These are phyloP conservation scores for Penicillium cinerascens DNA, from an alignment of 495 filamentous ascomycete species.

Conservation along the genomic window DNA sequence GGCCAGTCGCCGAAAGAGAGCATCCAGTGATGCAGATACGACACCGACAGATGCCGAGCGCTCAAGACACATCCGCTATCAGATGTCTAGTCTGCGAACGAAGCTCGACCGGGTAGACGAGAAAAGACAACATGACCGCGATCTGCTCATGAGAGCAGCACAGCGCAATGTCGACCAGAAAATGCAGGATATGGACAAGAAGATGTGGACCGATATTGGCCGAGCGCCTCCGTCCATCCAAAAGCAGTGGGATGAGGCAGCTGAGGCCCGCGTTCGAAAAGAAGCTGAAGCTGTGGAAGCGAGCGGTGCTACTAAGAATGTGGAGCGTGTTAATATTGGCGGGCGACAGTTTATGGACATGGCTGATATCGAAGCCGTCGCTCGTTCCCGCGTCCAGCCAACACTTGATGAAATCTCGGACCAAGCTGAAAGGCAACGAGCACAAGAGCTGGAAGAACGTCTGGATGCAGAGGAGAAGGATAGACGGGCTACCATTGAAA, in stretches of 20 bases:
- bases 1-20: slow-evolving; percentile 59
- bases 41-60: slow-evolving; percentile 61
- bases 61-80: slow-evolving; percentile 68
- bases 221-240: slow-evolving; percentile 65
- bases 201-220: slow-evolving; percentile 71
- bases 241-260: slow-evolving; percentile 76
- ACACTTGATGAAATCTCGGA: slow-evolving; percentile 86
- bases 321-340: slow-evolving; percentile 74
- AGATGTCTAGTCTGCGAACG: slow-evolving; percentile 73
- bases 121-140: slow-evolving; percentile 71
- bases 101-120: slow-evolving; percentile 67
- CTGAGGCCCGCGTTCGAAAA: slow-evolving; percentile 57
- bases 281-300: slow-evolving; percentile 62
- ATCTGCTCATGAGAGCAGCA: slow-evolving; percentile 70
- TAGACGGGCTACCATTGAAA: slow-evolving; percentile 41
- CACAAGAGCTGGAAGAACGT: slow-evolving; percentile 54
- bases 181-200: slow-evolving; percentile 75
- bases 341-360: slow-evolving; percentile 75
- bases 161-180: slow-evolving; percentile 78
- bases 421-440: slow-evolving; percentile 63
- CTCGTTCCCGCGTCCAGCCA: slow-evolving; percentile 75
- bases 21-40: slow-evolving; percentile 64
- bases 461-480: slow-evolving; percentile 52
- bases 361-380: slow-evolving; percentile 76
- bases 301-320: slow-evolving; percentile 39